Conservation (phyloP, 2,329 filamentous ascomycete genomes). For the Mariannaea sp. region DNA sequence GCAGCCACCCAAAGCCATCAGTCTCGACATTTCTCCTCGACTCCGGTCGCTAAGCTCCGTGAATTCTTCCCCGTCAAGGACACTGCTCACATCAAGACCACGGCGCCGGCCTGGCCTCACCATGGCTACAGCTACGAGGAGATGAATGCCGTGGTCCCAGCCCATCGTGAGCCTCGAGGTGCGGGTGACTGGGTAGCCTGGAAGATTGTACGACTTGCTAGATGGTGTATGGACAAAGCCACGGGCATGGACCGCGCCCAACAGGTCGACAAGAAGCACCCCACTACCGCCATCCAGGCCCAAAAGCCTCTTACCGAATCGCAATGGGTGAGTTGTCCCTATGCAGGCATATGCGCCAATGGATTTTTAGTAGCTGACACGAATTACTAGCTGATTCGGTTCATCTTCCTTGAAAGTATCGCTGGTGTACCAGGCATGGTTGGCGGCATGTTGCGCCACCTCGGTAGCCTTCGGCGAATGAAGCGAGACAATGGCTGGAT, state of each 20-base stretch:
- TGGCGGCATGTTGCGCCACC: slow-evolving; percentile 88
- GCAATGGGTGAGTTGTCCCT: slow-evolving; percentile 68
- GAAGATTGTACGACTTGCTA: slow-evolving; percentile 72
- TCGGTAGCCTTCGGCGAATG: slow-evolving; percentile 81
- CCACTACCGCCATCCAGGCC: slow-evolving; percentile 59
- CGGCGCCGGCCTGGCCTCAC: slow-evolving; percentile 71
- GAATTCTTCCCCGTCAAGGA: slow-evolving; percentile 68
- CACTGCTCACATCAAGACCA: slow-evolving; percentile 64
- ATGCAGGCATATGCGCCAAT: neutral
- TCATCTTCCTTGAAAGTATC: slow-evolving; percentile 93
- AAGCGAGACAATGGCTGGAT: slow-evolving; percentile 97
- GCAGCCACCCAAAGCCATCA: slow-evolving; percentile 26
- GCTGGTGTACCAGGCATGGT: slow-evolving; percentile 98
- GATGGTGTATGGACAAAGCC: slow-evolving; percentile 79
- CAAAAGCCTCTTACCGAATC: slow-evolving; percentile 73
- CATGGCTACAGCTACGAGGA: slow-evolving; percentile 77
- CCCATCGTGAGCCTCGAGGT: slow-evolving; percentile 74
- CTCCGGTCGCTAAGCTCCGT: slow-evolving; percentile 50
- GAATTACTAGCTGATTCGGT: slow-evolving; percentile 65
- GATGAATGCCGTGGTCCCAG: slow-evolving; percentile 74
- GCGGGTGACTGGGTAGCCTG: slow-evolving; percentile 81
- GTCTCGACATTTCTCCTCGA: slow-evolving; percentile 55
- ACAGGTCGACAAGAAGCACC: slow-evolving; percentile 62
- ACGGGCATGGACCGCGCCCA: slow-evolving; percentile 78
- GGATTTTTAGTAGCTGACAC: slow-evolving; percentile 20